Percentiles rank a stretch among this genome's conserved stretches.
phyloP scores from a whole-genome alignment of 352 stramenopile genomes.

The Plasmopara muralis region DNA sequence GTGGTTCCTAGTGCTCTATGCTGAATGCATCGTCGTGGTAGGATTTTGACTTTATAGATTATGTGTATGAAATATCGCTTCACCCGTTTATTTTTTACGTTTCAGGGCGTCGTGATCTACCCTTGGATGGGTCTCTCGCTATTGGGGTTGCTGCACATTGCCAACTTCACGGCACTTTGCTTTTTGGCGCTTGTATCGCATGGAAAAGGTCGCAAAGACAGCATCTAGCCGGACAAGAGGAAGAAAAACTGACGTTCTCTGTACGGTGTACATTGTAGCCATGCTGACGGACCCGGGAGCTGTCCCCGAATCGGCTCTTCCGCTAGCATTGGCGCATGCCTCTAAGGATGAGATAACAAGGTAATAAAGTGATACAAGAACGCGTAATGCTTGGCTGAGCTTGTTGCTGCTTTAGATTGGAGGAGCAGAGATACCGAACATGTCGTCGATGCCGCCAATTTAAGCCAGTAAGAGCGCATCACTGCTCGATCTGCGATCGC shows the following conservation, averaged over 20 bases:
- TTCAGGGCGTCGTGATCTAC: conserved; percentile 80
- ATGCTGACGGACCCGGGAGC: conserved; percentile 98
- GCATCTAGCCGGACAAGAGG: conserved; percentile 2
- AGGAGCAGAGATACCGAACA: conserved; percentile 79
- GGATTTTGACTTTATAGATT: conserved; percentile 4
- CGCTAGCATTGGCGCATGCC: conserved; percentile 63
- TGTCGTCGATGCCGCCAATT: conserved; percentile 92
- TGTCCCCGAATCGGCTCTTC: conserved; percentile 92
- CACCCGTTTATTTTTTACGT: conserved; percentile 5
- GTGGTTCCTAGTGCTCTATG: conserved; percentile 88
- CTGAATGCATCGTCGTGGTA: conserved; percentile 87
- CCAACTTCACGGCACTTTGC: conserved; percentile 53
- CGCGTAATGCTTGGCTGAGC: background rate
- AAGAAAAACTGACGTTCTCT: conserved; percentile 4
- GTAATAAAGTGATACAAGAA: conserved; percentile 19
- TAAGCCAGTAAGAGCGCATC: conserved; percentile 94
- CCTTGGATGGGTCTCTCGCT: conserved; percentile 85
- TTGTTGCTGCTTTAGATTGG: conserved; percentile 37
- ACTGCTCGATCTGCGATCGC: conserved; percentile 94
- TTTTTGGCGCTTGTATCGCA: conserved; percentile 91
- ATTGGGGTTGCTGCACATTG: conserved; percentile 61
- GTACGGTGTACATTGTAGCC: conserved; percentile 32
- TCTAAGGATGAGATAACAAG: conserved; percentile 68
- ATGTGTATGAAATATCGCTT: background rate
- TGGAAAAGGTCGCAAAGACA: conserved; percentile 72